phyloP scores from a whole-genome alignment of 2,329 filamentous ascomycete species.

The Boeremia lycopersici region DNA sequence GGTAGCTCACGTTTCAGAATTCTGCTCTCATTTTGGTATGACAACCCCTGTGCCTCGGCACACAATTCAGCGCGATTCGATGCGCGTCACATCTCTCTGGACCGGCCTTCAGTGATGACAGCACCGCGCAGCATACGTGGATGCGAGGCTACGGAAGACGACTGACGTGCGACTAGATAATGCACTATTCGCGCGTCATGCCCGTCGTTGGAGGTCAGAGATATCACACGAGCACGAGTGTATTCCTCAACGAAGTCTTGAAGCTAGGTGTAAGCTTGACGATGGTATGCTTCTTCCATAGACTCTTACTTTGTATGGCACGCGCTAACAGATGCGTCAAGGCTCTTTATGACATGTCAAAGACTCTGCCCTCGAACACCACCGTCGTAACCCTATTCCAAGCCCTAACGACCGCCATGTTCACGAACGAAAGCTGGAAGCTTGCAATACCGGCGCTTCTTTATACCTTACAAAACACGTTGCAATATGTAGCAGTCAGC shows the following conservation, averaged over 20 bases:
- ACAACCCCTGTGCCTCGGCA: slow-evolving; percentile 27
- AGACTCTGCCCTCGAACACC: slow-evolving; percentile 75
- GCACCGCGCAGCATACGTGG: background rate
- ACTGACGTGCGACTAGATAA: slow-evolving; percentile 62
- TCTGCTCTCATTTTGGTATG: slow-evolving; percentile 74
- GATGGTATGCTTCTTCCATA: slow-evolving; percentile 53
- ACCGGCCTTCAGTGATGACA: background rate
- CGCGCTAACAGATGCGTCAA: slow-evolving; percentile 7
- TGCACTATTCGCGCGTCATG: slow-evolving; percentile 96
- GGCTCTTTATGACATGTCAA: slow-evolving; percentile 84
- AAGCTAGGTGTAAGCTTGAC: slow-evolving; percentile 87
- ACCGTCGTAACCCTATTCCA: slow-evolving; percentile 80
- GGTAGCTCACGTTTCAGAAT: slow-evolving; percentile 78
- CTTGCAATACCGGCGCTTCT: slow-evolving; percentile 85
- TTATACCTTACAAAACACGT: slow-evolving; percentile 90
- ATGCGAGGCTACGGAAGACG: background rate
- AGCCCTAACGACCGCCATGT: slow-evolving; percentile 79
- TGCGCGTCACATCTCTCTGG: background rate
- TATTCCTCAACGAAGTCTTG: slow-evolving; percentile 90
- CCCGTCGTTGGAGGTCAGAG: slow-evolving; percentile 80
- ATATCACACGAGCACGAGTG: slow-evolving; percentile 91
- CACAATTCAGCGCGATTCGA: slow-evolving; percentile 5
- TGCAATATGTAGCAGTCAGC: slow-evolving; percentile 89
- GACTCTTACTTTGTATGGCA: background rate
- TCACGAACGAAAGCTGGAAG: slow-evolving; percentile 93